Base-by-base conservation (phyloP, 371 early-diverging fungal species). In the Saksenaea vasiformis region DNA sequence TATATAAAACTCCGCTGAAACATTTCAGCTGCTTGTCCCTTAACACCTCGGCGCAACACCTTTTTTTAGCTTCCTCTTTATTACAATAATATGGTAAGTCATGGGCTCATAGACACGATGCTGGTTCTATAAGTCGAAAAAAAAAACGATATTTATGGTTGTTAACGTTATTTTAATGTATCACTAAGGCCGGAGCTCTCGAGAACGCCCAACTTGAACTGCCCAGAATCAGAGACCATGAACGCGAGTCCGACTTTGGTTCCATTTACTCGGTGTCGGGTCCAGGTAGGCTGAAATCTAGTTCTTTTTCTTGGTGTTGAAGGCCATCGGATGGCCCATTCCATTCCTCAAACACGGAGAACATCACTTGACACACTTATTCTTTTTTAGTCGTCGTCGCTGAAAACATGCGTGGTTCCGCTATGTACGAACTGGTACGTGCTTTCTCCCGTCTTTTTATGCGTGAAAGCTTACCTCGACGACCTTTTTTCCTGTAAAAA, bases 341-440 rank as follows among this genome's bases (percentile, higher is more conserved):
- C 22, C 61, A 55, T 31, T 36, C 15, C 34, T 58, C 27, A 47
- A 37, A 38, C 38, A 22, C 35, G 43, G 55, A 36, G 44, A 60
- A 22, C 44, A 58, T 47, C 51, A 47, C 51, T 47, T 47, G 51
- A 47, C 15, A 14, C n/a, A 51, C 36, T 47, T 28, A 35, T 56
- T 53, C 63, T 39, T 19, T 44, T 47, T 17, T 60, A 74, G 99
- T 99, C 67, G 99, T 99, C 53, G 85, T 99, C 19, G 99, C 99
- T 36, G 98, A 96, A 73, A 91, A 93, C 70, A 99, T 99, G 99
- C 85, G 86, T 64, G 99, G 99, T 57, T 95, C 95, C 59, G 98
- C 99, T 64, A 99, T 99, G 99, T 93, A 94, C 85, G 99, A 99
- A 85, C 85, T 99, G 82, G 99, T 99, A 82, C 24, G 75, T 64